Percentiles rank a stretch among this genome's conserved stretches.
These are phyloP conservation scores for Calonectria henricotiae DNA, from an alignment of 2,329 filamentous ascomycete species.

Conservation along the genomic window DNA sequence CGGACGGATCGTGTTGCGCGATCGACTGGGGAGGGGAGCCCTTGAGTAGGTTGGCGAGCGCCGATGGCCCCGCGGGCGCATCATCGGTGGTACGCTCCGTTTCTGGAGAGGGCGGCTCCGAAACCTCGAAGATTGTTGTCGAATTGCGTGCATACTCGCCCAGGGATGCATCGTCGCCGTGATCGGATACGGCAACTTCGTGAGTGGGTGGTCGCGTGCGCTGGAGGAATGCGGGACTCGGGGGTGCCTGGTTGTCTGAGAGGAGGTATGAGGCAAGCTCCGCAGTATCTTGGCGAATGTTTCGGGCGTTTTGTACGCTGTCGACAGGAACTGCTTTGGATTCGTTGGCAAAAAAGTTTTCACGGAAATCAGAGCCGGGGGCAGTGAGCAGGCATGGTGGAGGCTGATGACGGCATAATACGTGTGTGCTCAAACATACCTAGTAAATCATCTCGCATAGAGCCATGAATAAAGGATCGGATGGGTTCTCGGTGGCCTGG, in stretches of 20 bases:
- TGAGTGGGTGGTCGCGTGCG: conserved; percentile 54
- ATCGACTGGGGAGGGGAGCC: conserved; percentile 64
- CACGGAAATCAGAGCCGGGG: conserved; percentile 2
- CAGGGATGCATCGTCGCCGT: conserved; percentile 43
- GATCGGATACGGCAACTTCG: conserved; percentile 50
- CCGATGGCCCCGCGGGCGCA: conserved; percentile 57
- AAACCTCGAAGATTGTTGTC: conserved; percentile 74
- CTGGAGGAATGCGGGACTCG: conserved; percentile 66
- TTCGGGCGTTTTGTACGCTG: conserved; percentile 81
- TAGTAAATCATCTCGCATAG: conserved; percentile 70
- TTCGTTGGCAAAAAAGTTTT: conserved; percentile 26
- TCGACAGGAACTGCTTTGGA: conserved; percentile 70
- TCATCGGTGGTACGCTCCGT: conserved; percentile 39
- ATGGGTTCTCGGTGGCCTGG: conserved; percentile 75
- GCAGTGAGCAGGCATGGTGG: conserved; percentile 21
- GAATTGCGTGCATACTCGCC: conserved; percentile 55
- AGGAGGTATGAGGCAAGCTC: conserved; percentile 89
- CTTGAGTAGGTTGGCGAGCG: conserved; percentile 68
- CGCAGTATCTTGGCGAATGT: conserved; percentile 88
- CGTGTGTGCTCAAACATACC: conserved; percentile 61
- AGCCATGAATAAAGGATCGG: conserved; percentile 80
- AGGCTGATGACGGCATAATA: conserved; percentile 26
- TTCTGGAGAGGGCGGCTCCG: conserved; percentile 63
- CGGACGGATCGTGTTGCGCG: conserved; percentile 42
- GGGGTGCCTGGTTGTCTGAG: conserved; percentile 71